A percentile compares a stretch with the other conserved stretches of the same genome.
Conservation (phyloP, 2,329 filamentous ascomycete genomes). For the Ceratocystis destructans region DNA sequence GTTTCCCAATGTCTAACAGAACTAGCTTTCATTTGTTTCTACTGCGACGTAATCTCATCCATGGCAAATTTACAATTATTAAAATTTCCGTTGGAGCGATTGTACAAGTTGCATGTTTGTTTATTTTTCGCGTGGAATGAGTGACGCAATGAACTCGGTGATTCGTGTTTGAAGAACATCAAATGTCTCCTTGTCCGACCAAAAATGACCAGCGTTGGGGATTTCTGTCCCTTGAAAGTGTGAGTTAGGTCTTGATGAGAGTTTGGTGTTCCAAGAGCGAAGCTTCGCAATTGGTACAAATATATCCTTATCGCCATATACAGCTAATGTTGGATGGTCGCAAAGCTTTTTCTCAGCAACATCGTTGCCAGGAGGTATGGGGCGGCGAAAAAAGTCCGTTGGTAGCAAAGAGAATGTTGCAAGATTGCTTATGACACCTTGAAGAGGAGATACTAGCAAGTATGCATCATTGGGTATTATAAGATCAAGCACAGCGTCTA, state of each 20-base stretch:
- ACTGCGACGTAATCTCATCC: too few species aligned
- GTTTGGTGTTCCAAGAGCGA: conserved; percentile 47
- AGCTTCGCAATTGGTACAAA: conserved; percentile 57
- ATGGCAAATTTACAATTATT: neutral
- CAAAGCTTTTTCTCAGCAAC: conserved; percentile 42
- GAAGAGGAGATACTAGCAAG: conserved; percentile 54
- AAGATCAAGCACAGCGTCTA: conserved; percentile 25
- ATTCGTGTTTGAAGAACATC: conserved; percentile 26
- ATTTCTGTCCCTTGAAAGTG: conserved; percentile 37
- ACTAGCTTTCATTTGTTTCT: too few species aligned
- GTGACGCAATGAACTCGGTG: conserved; percentile 20
- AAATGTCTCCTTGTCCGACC: conserved; percentile 41
- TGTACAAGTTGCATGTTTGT: neutral
- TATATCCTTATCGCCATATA: conserved; percentile 62
- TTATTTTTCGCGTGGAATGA: neutral
- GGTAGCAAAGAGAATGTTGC: conserved; percentile 43
- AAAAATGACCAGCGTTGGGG: conserved; percentile 47
- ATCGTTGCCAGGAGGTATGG: neutral
- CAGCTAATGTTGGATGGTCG: conserved; percentile 46
- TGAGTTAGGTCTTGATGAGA: conserved; percentile 34
- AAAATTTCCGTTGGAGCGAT: neutral
- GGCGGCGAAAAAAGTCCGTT: neutral
- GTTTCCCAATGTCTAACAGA: too few species aligned
- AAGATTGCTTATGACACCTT: conserved; percentile 45
- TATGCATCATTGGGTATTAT: conserved; percentile 36